Evolutionary conservation across 2,329 filamentous ascomycete genomes (phyloP).

Genomic region (Cladophialophora carrionii): DNA sequence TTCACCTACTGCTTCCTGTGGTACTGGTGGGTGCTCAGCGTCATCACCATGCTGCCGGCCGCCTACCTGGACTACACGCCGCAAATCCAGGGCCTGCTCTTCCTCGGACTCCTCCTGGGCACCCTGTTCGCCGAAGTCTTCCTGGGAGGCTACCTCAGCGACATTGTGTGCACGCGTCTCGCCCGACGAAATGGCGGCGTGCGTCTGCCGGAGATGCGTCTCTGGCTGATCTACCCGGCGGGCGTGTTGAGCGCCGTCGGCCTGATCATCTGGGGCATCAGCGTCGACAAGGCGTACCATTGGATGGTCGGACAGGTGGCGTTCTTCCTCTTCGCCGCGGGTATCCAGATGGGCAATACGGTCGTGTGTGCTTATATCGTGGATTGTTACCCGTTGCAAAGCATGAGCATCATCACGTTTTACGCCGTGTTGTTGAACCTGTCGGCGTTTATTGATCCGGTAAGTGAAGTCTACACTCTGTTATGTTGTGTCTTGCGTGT

Average conservation of each 20-base stretch:
- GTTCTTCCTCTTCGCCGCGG: constrained; percentile 59
- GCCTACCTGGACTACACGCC: constrained; percentile 56
- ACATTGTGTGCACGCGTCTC: constrained; percentile 54
- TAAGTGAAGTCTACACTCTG: constrained; percentile 33
- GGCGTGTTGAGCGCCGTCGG: constrained; percentile 55
- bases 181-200: constrained; percentile 50
- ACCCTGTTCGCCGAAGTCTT: constrained; percentile 57
- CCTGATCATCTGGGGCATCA: constrained; percentile 60
- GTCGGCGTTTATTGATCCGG: constrained; percentile 53
- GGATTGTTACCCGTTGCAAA: constrained; percentile 60
- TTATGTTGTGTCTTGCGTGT: not conserved
- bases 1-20: constrained; percentile 57
- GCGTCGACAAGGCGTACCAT: constrained; percentile 57
- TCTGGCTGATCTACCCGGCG: constrained; percentile 61
- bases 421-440: constrained; percentile 60
- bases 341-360: constrained; percentile 62
- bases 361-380: constrained; percentile 58
- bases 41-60: constrained; percentile 58
- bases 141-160: constrained; percentile 58
- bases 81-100: constrained; percentile 58
- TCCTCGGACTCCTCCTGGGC: constrained; percentile 59
- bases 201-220: constrained; percentile 58
- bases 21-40: constrained; percentile 62
- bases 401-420: constrained; percentile 59
- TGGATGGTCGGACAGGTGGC: constrained; percentile 62